Evolutionary conservation across 495 filamentous ascomycete genomes (phyloP).

Genomic region (Penicillium chermesinum): DNA sequence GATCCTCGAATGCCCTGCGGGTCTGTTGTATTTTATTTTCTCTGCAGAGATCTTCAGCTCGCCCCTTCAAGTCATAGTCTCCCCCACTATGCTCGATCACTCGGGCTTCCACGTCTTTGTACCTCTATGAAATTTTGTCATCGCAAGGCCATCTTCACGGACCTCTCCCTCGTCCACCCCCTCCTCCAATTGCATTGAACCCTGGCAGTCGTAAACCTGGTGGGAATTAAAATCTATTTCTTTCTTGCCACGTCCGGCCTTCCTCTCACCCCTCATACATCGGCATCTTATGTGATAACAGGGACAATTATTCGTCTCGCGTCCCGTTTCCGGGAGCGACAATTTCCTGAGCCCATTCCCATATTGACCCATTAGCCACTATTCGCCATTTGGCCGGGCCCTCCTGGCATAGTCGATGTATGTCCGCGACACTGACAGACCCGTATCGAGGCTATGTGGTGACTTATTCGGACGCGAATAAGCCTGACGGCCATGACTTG

Average conservation of each 20-base stretch:
- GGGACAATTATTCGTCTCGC: not conserved
- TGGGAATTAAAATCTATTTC: conserved; percentile 2
- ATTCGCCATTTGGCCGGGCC: conserved; percentile 35
- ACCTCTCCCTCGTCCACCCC: not conserved
- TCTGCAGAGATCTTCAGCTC: not conserved
- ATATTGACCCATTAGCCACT: conserved; percentile 5
- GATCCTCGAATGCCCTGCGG: not conserved
- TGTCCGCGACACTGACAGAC: conserved; percentile 40
- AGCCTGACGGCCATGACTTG: conserved; percentile 20
- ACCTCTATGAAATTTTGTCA: conserved; percentile 3
- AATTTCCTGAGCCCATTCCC: not conserved
- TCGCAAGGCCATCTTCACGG: not conserved
- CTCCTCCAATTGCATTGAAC: not conserved
- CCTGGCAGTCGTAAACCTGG: not conserved
- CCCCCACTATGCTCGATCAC: not conserved
- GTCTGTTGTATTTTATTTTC: not conserved
- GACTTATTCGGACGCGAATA: conserved; percentile 26
- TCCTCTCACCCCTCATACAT: not conserved
- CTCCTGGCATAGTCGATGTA: conserved; percentile 41
- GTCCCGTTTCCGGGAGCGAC: conserved; percentile 1
- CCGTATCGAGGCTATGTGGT: conserved; percentile 40
- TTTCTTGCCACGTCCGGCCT: not conserved
- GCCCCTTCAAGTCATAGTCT: not conserved
- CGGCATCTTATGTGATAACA: conserved; percentile 1
- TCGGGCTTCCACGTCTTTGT: not conserved